phyloP scores from a whole-genome alignment of 192 early-diverging fungal genomes.

The Linnemannia zychae region DNA sequence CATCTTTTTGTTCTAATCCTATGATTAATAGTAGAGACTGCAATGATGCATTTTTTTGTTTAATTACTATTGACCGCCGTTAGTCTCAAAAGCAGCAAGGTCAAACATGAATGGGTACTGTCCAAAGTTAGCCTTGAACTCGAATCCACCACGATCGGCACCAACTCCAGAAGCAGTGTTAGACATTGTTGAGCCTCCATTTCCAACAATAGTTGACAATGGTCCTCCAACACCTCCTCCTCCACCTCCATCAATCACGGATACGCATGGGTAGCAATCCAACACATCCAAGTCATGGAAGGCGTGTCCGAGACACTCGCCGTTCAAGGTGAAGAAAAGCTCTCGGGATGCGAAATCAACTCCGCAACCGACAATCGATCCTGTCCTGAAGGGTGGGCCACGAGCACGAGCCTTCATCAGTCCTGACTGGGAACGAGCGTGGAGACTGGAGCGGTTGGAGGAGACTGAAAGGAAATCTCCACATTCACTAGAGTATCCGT shows the following conservation, averaged over 20 bases:
- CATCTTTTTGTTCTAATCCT: too few species aligned
- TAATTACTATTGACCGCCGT: constrained; percentile 9
- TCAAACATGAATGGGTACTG: constrained; percentile 53
- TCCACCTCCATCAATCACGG: constrained; percentile 35
- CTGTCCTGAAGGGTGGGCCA: constrained; percentile 31
- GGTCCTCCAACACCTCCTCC: constrained; percentile 36
- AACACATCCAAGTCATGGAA: constrained; percentile 49
- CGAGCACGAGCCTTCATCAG: constrained; percentile 53
- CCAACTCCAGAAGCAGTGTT: not conserved
- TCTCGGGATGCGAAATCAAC: constrained; percentile 49
- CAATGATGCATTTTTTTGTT: not conserved
- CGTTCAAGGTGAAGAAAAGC: constrained; percentile 53
- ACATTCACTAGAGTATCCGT: constrained; percentile 39
- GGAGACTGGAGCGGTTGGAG: constrained; percentile 33
- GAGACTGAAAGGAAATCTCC: constrained; percentile 50
- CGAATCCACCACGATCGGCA: constrained; percentile 26
- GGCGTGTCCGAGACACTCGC: constrained; percentile 51
- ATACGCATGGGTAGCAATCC: constrained; percentile 46
- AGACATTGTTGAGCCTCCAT: not conserved
- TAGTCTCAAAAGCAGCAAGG: constrained; percentile 36
- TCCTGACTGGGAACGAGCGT: constrained; percentile 44
- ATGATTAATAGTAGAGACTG: too few species aligned
- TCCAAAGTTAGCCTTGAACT: constrained; percentile 56
- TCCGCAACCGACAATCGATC: constrained; percentile 49
- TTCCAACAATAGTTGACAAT: constrained; percentile 9